Evolutionary conservation across 2,329 filamentous ascomycete genomes (phyloP).

Genomic region (Lomentospora prolificans): DNA sequence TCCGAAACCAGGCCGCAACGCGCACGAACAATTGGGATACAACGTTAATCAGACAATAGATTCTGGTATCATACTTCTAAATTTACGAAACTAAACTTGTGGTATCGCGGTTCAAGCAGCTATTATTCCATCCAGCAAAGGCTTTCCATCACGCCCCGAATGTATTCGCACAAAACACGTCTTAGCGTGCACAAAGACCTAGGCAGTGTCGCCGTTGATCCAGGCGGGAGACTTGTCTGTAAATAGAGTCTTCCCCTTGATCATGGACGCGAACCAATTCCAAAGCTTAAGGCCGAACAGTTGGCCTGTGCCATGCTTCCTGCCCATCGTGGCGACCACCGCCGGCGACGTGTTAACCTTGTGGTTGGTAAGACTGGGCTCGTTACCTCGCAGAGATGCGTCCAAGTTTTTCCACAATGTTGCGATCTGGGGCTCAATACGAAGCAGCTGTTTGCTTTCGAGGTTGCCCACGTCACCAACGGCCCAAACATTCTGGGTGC

Average conservation of each 20-base stretch:
- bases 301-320: constrained; percentile 28
- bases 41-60: too few relatives aligned
- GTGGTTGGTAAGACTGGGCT: constrained; percentile 21
- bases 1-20: too few relatives aligned
- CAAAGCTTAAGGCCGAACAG: constrained; percentile 26
- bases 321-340: constrained; percentile 29
- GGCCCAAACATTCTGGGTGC: constrained; percentile 31
- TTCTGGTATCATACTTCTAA: too few relatives aligned
- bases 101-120: too few relatives aligned
- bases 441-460: constrained; percentile 22
- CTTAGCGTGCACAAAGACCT: too few relatives aligned
- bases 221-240: neutral
- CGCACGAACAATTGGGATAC: too few relatives aligned
- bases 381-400: constrained; percentile 19
- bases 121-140: too few relatives aligned
- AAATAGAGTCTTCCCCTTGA: constrained; percentile 26
- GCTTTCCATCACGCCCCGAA: too few relatives aligned
- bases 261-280: constrained; percentile 26
- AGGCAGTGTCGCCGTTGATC: neutral
- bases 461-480: constrained; percentile 33
- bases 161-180: too few relatives aligned
- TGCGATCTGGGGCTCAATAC: constrained; percentile 23
- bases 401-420: constrained; percentile 23
- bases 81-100: too few relatives aligned
- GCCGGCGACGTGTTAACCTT: constrained; percentile 18